Percentiles rank a stretch among this genome's conserved stretches.
phyloP scores from a whole-genome alignment of 768 basidiomycete species.

The Lactifluus subvellereus region DNA sequence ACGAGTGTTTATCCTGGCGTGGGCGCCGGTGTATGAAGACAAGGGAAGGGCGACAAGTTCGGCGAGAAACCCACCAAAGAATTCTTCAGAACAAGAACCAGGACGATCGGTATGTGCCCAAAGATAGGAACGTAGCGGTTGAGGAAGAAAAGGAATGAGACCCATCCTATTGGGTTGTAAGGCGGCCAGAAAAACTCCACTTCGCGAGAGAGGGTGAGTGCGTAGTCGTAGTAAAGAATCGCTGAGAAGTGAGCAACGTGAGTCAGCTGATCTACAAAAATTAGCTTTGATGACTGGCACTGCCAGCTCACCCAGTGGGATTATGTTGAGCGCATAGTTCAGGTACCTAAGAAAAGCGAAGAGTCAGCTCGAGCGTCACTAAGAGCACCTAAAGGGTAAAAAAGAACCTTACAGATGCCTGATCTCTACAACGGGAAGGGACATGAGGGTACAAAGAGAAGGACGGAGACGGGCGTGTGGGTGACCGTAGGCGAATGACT shows the following conservation, averaged over 20 bases:
- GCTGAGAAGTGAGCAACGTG: not conserved
- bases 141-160: slow-evolving; percentile 21
- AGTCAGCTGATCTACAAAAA: no score
- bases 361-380: not conserved
- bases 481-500: not conserved
- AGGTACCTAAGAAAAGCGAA: not conserved
- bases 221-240: slow-evolving; percentile 25
- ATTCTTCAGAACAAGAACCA: not conserved
- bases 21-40: not conserved
- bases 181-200: slow-evolving; percentile 22
- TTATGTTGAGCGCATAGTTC: not conserved
- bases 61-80: not conserved
- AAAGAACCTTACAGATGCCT: not conserved
- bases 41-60: not conserved
- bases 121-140: slow-evolving; percentile 24
- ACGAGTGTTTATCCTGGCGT: not conserved
- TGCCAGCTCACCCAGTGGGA: not conserved
- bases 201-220: slow-evolving; percentile 24
- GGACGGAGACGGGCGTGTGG: not conserved
- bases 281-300: no score
- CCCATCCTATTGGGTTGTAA: not conserved
- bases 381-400: not conserved
- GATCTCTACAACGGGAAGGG: not conserved
- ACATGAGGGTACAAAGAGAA: not conserved
- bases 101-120: slow-evolving; percentile 17